Conservation (phyloP, 78 protist genomes). For the Cavenderia fasciculata region DNA sequence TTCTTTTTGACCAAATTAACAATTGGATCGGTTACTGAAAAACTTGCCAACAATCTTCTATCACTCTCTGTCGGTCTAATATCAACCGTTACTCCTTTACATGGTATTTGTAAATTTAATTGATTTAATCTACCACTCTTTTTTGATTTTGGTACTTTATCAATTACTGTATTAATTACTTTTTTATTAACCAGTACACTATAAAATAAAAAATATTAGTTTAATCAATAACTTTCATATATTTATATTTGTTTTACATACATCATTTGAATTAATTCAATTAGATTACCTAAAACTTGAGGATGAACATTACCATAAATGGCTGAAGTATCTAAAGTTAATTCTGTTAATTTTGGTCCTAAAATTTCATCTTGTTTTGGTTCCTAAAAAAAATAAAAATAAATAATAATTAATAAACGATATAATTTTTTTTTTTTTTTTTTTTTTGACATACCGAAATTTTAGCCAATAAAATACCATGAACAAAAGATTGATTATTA, state of each 20-base stretch:
- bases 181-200: conserved; percentile 45
- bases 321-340: background rate
- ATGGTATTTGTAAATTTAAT: background rate
- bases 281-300: conserved; percentile 39
- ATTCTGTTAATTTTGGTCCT: background rate
- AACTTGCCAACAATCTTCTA: too few relatives aligned
- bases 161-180: conserved; percentile 21
- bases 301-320: conserved; percentile 42
- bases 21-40: too few relatives aligned
- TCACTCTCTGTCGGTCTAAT: too few relatives aligned
- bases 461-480: background rate
- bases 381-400: conserved; percentile 5
- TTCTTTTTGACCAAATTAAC: too few relatives aligned
- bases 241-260: background rate
- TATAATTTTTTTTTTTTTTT: background rate
- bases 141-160: too few relatives aligned
- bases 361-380: background rate
- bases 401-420: background rate
- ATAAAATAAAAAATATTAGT: background rate
- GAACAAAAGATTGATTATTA: background rate
- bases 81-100: conserved; percentile 4
- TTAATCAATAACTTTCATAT: background rate
- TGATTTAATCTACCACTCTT: background rate
- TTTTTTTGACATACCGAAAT: background rate
- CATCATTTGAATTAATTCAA: conserved; percentile 68